These are phyloP conservation scores for Colletotrichum godetiae DNA, from an alignment of 2,329 filamentous ascomycete species.

Conservation along the genomic window DNA sequence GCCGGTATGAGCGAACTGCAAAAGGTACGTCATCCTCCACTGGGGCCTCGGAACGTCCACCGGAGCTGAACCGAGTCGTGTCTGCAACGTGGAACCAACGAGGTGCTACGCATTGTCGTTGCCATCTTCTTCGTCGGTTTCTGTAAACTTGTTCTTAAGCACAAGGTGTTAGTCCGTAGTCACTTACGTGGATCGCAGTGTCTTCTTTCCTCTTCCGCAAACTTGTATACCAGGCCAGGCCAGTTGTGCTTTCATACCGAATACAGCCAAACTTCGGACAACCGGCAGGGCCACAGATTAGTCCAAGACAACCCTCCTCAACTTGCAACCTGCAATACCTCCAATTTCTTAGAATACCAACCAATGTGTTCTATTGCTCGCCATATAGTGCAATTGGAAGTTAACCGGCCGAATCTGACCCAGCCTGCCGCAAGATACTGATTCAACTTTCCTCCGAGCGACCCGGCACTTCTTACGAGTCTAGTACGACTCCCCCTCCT, in stretches of 20 bases:
- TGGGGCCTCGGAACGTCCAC: background rate
- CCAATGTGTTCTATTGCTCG: background rate
- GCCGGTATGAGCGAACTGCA: background rate
- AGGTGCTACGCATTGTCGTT: background rate
- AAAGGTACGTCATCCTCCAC: background rate
- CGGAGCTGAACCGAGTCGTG: background rate
- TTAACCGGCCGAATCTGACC: background rate
- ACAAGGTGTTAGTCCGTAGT: background rate
- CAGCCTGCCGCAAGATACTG: background rate
- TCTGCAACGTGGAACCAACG: background rate
- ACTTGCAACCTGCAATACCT: background rate
- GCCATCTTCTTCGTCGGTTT: background rate
- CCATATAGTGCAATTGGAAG: background rate
- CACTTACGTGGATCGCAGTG: background rate
- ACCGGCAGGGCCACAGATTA: background rate
- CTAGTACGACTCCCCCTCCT: background rate
- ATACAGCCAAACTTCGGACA: background rate
- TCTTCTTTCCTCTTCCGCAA: background rate
- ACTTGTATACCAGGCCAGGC: background rate
- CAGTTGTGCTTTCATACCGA: background rate
- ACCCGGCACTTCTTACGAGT: background rate
- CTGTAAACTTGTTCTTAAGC: background rate
- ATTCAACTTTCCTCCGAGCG: conserved; percentile 4
- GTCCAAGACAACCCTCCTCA: background rate
- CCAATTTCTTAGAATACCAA: background rate